Percentiles rank a stretch among this genome's conserved stretches.
These are phyloP conservation scores for Hypericum androsaemum DNA, from an alignment of 345 rosid species.

Conservation along the genomic window DNA sequence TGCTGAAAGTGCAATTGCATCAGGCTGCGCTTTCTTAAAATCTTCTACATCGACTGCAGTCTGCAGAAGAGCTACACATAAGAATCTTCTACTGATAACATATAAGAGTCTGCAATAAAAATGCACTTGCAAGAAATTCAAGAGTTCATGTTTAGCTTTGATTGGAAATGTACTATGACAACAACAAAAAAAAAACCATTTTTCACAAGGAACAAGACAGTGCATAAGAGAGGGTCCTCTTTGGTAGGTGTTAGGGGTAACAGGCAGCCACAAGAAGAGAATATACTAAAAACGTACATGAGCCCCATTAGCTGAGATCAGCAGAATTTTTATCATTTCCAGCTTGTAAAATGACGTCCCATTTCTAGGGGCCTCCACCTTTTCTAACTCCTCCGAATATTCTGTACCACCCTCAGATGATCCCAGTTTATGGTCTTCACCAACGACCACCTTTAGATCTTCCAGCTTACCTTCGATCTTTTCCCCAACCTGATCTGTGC, in stretches of 20 bases:
- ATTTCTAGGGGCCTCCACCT: slow-evolving; percentile 30
- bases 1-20: slow-evolving; percentile 63
- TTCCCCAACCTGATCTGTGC: slow-evolving; percentile 24
- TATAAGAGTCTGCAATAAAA: too few relatives aligned
- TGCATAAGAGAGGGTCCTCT: too few relatives aligned
- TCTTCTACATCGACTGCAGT: slow-evolving; percentile 69
- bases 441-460: slow-evolving; percentile 32
- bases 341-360: slow-evolving; percentile 69
- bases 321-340: slow-evolving; percentile 69
- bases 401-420: slow-evolving; percentile 26
- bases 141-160: too few relatives aligned
- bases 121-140: too few relatives aligned
- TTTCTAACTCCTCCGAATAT: slow-evolving; percentile 25
- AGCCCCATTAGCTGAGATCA: slow-evolving; percentile 65
- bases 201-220: too few relatives aligned
- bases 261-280: slow-evolving; percentile 1
- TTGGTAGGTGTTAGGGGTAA: background rate
- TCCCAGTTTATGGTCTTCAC: slow-evolving; percentile 22
- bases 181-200: too few relatives aligned
- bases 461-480: slow-evolving; percentile 28
- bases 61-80: slow-evolving; percentile 28
- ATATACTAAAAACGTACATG: slow-evolving; percentile 37
- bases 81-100: too few relatives aligned
- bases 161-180: too few relatives aligned
- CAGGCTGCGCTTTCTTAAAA: slow-evolving; percentile 62